Base-by-base conservation (phyloP, 768 basidiomycete genomes). In the Saitozyma sp. region DNA sequence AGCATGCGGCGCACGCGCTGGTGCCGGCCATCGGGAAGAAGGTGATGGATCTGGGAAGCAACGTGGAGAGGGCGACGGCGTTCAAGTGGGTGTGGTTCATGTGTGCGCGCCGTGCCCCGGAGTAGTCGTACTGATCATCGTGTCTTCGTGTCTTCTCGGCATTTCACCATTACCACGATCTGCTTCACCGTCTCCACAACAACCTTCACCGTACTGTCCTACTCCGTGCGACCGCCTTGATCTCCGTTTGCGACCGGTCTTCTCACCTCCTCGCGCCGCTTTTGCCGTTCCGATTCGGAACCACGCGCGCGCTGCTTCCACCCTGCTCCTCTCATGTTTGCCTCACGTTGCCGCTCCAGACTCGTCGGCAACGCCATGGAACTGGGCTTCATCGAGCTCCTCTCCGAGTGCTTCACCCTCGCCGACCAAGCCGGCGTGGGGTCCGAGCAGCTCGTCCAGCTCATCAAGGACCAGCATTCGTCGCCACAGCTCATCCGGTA, bases 391-490 rank as follows among this genome's bases (percentile, higher is more conserved):
- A 82, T 92, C 48, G 92, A 93, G 74, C 80, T 93, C 9, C 82
- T 94, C 11, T 86, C 88, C 0, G 92, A 94, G 80, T 82, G 85
- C n/a, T 86, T 89, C 71, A 93, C 92, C 1, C 85, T 94, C 9
- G 88, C 88, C 5, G 89, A 91, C 66, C 91, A 91, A 79, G 83
- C 89, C 0, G 92, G 91, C 20, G 87, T 95, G 43, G 87, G 86
- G 3, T 82, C 87, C 1, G 82, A 85, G 9, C 82, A 84, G 59
- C 61, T 71, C 16, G 72, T 78, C 38, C 59, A 73, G 7, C 55
- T 65, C 38, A 71, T 78, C 60, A 57, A 65, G 86, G 89, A 90
- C 61, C 81, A 88, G 66, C 82, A 90, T 73, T 88, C 87, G n/a
- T 85, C 86, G 17, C 87, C 88, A 48, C 70, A 82, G 84, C 85